Evolutionary conservation across 306 rosid genomes (phyloP).

Genomic region (Aeschynomene evenia): DNA sequence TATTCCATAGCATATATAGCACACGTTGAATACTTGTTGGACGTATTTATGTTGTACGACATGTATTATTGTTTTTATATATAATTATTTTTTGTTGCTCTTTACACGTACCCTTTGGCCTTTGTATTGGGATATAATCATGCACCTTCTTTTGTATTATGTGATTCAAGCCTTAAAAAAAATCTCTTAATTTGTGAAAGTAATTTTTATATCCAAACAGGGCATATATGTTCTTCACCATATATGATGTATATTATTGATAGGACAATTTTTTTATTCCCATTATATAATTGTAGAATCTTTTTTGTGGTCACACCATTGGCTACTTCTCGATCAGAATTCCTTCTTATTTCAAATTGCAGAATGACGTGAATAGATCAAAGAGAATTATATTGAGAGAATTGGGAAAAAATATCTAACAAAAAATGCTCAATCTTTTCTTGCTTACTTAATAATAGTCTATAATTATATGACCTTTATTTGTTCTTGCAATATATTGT

Average conservation of each 20-base stretch:
- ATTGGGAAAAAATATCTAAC: slow-evolving; percentile 6
- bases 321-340: slow-evolving; percentile 23
- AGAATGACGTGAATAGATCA: slow-evolving; percentile 34
- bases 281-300: slow-evolving; percentile 34
- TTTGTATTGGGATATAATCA: slow-evolving; percentile 10
- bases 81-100: neutral
- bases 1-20: too few relatives aligned
- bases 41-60: too few relatives aligned
- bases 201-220: slow-evolving; percentile 32
- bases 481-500: slow-evolving; percentile 5
- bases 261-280: slow-evolving; percentile 34
- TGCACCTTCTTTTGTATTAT: neutral
- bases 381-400: slow-evolving; percentile 26
- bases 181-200: neutral
- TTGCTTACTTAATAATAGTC: slow-evolving; percentile 1
- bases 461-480: neutral
- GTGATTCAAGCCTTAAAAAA: neutral
- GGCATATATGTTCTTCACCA: neutral
- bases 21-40: too few relatives aligned
- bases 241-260: slow-evolving; percentile 18
- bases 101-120: neutral
- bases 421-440: neutral
- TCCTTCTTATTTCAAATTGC: slow-evolving; percentile 25
- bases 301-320: slow-evolving; percentile 24
- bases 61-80: too few relatives aligned